A percentile compares a stretch with the other conserved stretches of the same genome.
Conservation (phyloP, 306 rosid species). For the Dryas octopetala region DNA sequence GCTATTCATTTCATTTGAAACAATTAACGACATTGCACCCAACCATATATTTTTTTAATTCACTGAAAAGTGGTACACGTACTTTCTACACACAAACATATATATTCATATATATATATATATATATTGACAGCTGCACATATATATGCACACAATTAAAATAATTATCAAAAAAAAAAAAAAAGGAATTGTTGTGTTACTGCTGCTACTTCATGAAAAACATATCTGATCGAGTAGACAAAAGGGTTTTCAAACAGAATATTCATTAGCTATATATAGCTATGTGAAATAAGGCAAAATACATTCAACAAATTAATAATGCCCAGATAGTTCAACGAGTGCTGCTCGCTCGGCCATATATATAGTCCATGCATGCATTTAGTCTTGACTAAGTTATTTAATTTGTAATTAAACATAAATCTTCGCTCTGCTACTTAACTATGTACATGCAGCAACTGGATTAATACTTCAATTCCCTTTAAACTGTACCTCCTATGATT, state of each 20-base stretch:
- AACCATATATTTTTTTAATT: too few species aligned
- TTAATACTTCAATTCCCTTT: constrained; percentile 19
- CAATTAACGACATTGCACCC: too few species aligned
- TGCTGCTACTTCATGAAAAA: background rate
- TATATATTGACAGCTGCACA: too few species aligned
- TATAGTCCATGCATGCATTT: background rate
- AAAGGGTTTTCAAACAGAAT: background rate
- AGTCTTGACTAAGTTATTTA: background rate
- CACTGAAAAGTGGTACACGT: too few species aligned
- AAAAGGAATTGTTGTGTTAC: too few species aligned
- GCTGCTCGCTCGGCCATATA: background rate
- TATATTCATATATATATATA: too few species aligned
- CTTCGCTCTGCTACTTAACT: background rate
- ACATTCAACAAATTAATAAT: constrained; percentile 17
- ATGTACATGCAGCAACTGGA: constrained; percentile 56
- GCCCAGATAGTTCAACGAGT: constrained; percentile 22
- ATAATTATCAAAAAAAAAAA: too few species aligned
- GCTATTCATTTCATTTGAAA: too few species aligned
- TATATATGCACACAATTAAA: too few species aligned
- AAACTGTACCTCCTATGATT: constrained; percentile 40
- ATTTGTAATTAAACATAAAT: background rate
- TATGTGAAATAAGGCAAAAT: constrained; percentile 3
- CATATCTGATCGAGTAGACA: background rate
- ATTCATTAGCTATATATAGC: background rate
- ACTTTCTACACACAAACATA: too few species aligned